Evolutionary conservation across 495 filamentous ascomycete genomes (phyloP), one percentile per base, ranked within the genome.

Genomic region (Bathelium albidoporum): DNA sequence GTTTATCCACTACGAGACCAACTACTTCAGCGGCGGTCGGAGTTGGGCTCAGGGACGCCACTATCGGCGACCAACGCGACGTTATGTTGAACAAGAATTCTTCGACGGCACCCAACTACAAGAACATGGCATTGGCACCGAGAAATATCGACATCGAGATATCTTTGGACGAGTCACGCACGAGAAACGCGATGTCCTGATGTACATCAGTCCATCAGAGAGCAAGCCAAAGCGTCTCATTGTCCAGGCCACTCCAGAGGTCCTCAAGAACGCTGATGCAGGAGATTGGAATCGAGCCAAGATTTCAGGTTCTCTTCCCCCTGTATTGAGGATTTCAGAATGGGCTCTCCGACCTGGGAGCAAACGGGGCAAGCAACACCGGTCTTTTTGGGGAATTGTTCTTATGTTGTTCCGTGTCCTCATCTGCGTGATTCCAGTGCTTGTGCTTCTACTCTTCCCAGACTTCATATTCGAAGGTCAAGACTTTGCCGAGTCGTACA

Each of bases 61-160:
- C 36, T 44, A n/a, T 52, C 34, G 39, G 4, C 34, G 60, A 32
- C 60, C 60, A 1, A 26, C 12, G 3, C 34, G 60, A 16, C 4
- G 22, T 5, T 43, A 62, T 12, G 32, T 62, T 5, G 34, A 18
- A 20, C 3, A 24, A 11, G 39, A 62, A 9, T 62, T 62, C 43
- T 29, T 62, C 7, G 58, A 36, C 2, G 36, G n/a, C 16, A 26
- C 26, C 24, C 12, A 29, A 55, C 16, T 55, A 16, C 49, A 55
- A 55, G 49, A 55, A 9, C 29, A 20, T 29, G 60, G 39, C 32
- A 44, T 62, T 44, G 60, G 28, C 60, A 52, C 34, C 12, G 43
- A 43, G 39, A 39, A 62, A n/a, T 62, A 62, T 31, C 60, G 39
- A 20, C 60, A 62, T n/a, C 60, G 60, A 44, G 60, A 62, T 20